A percentile compares a stretch with the other conserved stretches of the same genome.
Conservation (phyloP, 345 rosid genomes). For the Hibiscus mutabilis region DNA sequence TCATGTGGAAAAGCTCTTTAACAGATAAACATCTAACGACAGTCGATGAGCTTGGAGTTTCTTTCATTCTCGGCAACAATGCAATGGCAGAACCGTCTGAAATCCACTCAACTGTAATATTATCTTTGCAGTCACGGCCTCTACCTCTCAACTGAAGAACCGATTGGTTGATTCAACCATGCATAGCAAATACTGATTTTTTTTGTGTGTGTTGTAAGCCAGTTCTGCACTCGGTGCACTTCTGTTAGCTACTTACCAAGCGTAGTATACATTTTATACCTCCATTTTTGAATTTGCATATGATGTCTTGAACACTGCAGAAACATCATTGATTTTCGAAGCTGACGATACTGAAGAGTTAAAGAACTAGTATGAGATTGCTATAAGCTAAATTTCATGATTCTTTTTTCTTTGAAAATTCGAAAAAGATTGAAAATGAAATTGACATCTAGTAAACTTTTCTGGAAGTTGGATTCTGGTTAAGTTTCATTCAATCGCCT, state of each 20-base stretch:
- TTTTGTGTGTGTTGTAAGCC: background rate
- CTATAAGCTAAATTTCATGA: background rate
- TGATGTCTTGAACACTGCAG: background rate
- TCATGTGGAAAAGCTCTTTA: conserved; percentile 91
- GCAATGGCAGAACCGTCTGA: conserved; percentile 90
- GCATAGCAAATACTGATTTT: background rate
- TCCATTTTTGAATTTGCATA: background rate
- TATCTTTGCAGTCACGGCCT: conserved; percentile 56
- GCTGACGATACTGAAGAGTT: background rate
- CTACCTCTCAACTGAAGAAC: conserved; percentile 20
- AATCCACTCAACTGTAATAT: conserved; percentile 73
- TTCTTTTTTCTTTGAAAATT: background rate
- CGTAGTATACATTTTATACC: background rate
- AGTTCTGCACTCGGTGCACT: background rate
- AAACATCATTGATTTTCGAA: background rate
- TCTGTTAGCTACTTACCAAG: background rate
- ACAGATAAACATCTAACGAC: conserved; percentile 78
- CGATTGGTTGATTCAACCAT: background rate
- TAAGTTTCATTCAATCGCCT: no score
- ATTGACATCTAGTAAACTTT: no score
- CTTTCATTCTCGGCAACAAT: conserved; percentile 80
- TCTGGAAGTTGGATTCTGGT: no score
- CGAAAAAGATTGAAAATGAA: no score
- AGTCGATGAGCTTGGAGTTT: conserved; percentile 78
- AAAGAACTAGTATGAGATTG: background rate